A percentile compares a stretch with the other conserved stretches of the same genome.
phyloP scores from a whole-genome alignment of 1,284 basidiomycete species.

The Polyporus tsugae region DNA sequence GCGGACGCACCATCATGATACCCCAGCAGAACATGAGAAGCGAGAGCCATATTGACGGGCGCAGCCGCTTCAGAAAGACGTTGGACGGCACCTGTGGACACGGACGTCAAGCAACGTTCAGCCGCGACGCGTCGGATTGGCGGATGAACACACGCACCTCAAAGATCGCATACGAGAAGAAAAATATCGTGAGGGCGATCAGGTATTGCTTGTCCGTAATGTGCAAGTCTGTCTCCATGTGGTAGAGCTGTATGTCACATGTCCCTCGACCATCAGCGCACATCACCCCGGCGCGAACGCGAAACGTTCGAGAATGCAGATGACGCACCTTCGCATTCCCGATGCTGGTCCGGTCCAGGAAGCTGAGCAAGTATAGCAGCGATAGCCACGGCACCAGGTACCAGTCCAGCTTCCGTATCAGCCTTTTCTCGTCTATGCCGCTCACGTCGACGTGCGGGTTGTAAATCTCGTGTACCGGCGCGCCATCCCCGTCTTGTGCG shows the following conservation, averaged over 20 bases:
- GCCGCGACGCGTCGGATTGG: not conserved
- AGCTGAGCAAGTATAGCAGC: constrained; percentile 78
- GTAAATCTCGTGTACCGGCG: constrained; percentile 45
- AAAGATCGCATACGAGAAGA: constrained; percentile 71
- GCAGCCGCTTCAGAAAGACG: constrained; percentile 74
- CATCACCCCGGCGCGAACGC: not conserved
- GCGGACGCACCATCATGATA: constrained; percentile 65
- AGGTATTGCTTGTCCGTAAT: constrained; percentile 72
- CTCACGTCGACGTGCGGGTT: constrained; percentile 62
- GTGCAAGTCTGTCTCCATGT: constrained; percentile 59
- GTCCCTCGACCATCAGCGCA: not conserved
- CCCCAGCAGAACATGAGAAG: constrained; percentile 74
- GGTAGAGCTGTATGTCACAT: constrained; percentile 55
- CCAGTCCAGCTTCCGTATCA: constrained; percentile 72
- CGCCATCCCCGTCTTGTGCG: constrained; percentile 28
- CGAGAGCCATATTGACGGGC: constrained; percentile 74
- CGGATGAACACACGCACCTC: constrained; percentile 50
- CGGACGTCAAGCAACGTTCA: not conserved
- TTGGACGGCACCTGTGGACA: constrained; percentile 66
- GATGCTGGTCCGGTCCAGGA: constrained; percentile 82
- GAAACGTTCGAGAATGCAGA: not conserved
- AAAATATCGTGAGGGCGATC: constrained; percentile 68
- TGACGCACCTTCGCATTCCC: constrained; percentile 75
- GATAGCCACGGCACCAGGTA: constrained; percentile 74
- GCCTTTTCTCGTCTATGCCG: constrained; percentile 65